Percentiles rank a stretch among this genome's conserved stretches.
Conservation (phyloP, 257 asterid species). For the Mentha longifolia region DNA sequence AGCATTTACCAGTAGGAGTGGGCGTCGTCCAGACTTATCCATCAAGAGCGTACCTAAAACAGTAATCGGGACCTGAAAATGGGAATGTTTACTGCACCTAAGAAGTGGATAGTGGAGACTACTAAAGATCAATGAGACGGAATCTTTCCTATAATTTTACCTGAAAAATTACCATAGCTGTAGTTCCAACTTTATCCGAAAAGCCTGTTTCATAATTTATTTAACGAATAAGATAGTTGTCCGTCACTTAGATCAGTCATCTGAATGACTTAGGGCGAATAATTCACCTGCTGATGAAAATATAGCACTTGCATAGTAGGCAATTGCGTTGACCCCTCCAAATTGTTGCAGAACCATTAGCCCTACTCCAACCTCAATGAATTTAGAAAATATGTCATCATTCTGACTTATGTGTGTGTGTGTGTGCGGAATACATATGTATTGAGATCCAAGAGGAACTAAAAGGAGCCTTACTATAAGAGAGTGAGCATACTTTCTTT, state of each 20-base stretch:
- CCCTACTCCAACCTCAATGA: slow-evolving; percentile 83
- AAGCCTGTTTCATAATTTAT: slow-evolving; percentile 54
- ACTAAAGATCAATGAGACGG: background rate
- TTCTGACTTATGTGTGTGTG: background rate
- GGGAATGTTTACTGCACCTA: slow-evolving; percentile 1
- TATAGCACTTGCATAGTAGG: slow-evolving; percentile 85
- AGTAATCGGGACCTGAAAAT: slow-evolving; percentile 74
- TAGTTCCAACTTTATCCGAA: slow-evolving; percentile 69
- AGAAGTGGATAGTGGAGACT: background rate
- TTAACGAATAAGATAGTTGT: slow-evolving; percentile 6
- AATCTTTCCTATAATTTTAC: slow-evolving; percentile 32
- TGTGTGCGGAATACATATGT: background rate
- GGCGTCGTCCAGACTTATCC: slow-evolving; percentile 90
- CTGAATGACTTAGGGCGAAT: slow-evolving; percentile 9
- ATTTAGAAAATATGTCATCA: background rate
- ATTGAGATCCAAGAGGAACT: background rate
- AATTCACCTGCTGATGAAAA: slow-evolving; percentile 75
- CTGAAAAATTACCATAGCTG: slow-evolving; percentile 87
- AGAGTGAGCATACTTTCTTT: slow-evolving; percentile 75
- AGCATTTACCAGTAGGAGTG: slow-evolving; percentile 64
- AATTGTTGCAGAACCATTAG: slow-evolving; percentile 89
- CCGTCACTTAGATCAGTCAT: background rate
- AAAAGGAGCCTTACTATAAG: slow-evolving; percentile 56
- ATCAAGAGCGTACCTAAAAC: slow-evolving; percentile 69
- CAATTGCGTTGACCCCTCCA: slow-evolving; percentile 87